phyloP scores from a whole-genome alignment of 163 green algal genomes.

The Trebouxiophyceae sp. region DNA sequence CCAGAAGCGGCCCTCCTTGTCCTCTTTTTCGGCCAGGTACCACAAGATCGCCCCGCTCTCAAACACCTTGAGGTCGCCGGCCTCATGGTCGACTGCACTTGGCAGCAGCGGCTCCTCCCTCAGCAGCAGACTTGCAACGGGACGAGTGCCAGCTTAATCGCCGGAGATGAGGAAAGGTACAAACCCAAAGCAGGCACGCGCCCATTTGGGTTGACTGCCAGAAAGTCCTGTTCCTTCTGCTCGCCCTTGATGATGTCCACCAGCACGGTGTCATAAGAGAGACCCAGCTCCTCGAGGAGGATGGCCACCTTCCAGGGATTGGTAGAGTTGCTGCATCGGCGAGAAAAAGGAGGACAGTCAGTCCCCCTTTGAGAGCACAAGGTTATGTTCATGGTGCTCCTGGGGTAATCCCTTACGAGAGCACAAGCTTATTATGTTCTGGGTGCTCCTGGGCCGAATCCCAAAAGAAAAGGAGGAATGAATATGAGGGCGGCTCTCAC shows the following conservation, averaged over 20 bases:
- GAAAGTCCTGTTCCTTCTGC: constrained; percentile 32
- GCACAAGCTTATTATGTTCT: too few relatives aligned
- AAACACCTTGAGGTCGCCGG: constrained; percentile 29
- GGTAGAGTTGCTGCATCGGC: background rate
- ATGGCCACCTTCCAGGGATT: background rate
- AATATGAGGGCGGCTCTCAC: background rate
- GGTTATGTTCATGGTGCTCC: background rate
- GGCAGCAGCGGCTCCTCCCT: too few relatives aligned
- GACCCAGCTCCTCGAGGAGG: constrained; percentile 3
- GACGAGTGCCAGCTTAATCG: too few relatives aligned
- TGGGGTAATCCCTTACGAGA: background rate
- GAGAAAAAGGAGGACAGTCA: background rate
- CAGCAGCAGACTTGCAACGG: too few relatives aligned
- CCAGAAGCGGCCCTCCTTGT: constrained; percentile 1
- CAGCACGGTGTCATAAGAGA: constrained; percentile 13
- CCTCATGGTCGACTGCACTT: constrained; percentile 31
- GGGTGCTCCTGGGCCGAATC: background rate
- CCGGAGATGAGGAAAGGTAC: too few relatives aligned
- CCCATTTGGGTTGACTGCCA: constrained; percentile 11
- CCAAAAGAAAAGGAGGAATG: background rate
- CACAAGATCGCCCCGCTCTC: constrained; percentile 37
- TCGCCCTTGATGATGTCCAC: constrained; percentile 20
- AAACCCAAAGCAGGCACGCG: background rate
- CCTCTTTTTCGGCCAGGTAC: constrained; percentile 11
- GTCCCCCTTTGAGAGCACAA: background rate